Evolutionary conservation across 768 basidiomycete genomes (phyloP).

Genomic region (Rhodosporidiobolus sp.): DNA sequence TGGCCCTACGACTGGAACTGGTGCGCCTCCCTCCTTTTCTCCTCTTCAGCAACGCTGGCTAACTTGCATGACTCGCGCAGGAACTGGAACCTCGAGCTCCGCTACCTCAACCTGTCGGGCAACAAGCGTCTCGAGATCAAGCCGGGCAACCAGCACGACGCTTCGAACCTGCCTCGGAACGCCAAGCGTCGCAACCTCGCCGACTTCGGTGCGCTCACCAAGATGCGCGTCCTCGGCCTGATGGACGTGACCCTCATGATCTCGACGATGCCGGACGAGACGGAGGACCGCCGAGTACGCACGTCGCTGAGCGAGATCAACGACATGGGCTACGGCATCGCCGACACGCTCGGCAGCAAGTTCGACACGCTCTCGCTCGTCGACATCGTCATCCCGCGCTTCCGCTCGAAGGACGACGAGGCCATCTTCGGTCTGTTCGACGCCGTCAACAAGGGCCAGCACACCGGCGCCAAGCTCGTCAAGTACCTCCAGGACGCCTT

Average conservation of each 20-base stretch:
- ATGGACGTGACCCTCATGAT: slow-evolving; percentile 85
- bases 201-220: slow-evolving; percentile 79
- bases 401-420: slow-evolving; percentile 70
- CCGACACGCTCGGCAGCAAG: slow-evolving; percentile 74
- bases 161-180: slow-evolving; percentile 38
- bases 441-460: slow-evolving; percentile 54
- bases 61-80: slow-evolving; percentile 50
- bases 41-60: slow-evolving; percentile 8
- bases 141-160: slow-evolving; percentile 56
- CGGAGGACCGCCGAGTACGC: slow-evolving; percentile 82
- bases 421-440: slow-evolving; percentile 97
- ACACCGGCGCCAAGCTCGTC: slow-evolving; percentile 56
- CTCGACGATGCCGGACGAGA: slow-evolving; percentile 56
- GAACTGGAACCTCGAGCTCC: slow-evolving; percentile 92
- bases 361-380: slow-evolving; percentile 79
- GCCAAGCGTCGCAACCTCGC: slow-evolving; percentile 57
- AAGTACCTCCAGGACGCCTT: slow-evolving; percentile 84
- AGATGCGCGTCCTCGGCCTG: slow-evolving; percentile 85
- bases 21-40: slow-evolving; percentile 54
- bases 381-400: slow-evolving; percentile 85
- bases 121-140: slow-evolving; percentile 97
- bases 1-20: slow-evolving; percentile 99
- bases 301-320: slow-evolving; percentile 84
- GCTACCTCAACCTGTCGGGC: slow-evolving; percentile 92
- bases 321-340: slow-evolving; percentile 92